Evolutionary conservation across 2,329 filamentous ascomycete genomes (phyloP).

Genomic region (Penicillium griseofulvum): DNA sequence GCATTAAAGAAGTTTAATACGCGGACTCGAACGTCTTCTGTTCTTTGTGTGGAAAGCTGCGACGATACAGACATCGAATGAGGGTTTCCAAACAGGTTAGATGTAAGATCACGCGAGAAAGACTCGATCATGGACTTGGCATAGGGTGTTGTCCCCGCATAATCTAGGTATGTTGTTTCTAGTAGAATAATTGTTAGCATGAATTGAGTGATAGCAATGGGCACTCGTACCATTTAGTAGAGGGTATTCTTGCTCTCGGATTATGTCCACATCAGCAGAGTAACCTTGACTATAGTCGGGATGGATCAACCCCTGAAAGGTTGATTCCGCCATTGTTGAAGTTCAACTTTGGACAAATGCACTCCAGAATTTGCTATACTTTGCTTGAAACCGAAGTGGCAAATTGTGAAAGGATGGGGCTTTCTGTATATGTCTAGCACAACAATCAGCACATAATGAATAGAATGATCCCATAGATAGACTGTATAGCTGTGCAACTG

Average conservation of each 20-base stretch:
- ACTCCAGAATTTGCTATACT: neutral
- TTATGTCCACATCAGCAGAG: slow-evolving; percentile 47
- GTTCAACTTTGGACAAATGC: neutral
- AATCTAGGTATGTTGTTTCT: slow-evolving; percentile 83
- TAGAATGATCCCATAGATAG: slow-evolving; percentile 6
- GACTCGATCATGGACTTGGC: slow-evolving; percentile 75
- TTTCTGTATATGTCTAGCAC: neutral
- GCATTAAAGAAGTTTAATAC: slow-evolving; percentile 77
- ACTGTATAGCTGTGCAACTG: slow-evolving; percentile 8
- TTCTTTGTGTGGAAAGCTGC: slow-evolving; percentile 68
- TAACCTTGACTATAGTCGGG: slow-evolving; percentile 34
- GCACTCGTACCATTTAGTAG: slow-evolving; percentile 36
- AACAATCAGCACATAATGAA: slow-evolving; percentile 4
- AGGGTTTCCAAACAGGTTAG: slow-evolving; percentile 82
- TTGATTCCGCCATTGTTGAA: slow-evolving; percentile 1
- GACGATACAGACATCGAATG: slow-evolving; percentile 84
- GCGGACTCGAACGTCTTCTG: slow-evolving; percentile 72
- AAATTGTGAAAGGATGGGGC: neutral
- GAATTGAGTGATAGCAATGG: neutral
- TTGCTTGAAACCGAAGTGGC: neutral
- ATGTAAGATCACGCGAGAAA: slow-evolving; percentile 75
- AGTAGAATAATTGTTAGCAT: slow-evolving; percentile 5
- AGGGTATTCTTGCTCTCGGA: slow-evolving; percentile 51
- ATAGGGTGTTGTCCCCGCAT: slow-evolving; percentile 88
- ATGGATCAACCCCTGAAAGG: neutral